phyloP scores from a whole-genome alignment of 371 early-diverging fungal species.

The Rhizomucor pusillus region DNA sequence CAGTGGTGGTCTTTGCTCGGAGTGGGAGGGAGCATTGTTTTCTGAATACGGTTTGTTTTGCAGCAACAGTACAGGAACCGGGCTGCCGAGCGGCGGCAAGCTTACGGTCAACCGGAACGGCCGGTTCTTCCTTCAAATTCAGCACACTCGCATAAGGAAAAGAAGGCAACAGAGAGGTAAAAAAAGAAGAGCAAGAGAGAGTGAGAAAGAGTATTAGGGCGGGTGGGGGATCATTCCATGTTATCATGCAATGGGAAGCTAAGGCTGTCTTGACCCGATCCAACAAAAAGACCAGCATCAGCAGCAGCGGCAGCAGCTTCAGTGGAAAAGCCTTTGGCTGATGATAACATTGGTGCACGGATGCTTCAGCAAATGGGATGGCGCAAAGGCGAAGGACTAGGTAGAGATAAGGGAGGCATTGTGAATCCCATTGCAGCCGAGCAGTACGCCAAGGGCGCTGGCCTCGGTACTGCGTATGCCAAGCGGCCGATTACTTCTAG shows the following conservation, averaged over 20 bases:
- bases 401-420: conserved; percentile 39
- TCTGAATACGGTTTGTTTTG: conserved; percentile 4
- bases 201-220: background rate
- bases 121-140: conserved; percentile 14
- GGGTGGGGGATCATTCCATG: too few species aligned
- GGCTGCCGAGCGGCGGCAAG: conserved; percentile 66
- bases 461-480: conserved; percentile 25
- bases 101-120: conserved; percentile 60
- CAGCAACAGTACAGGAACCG: conserved; percentile 60
- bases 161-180: conserved; percentile 1
- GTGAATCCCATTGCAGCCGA: conserved; percentile 42
- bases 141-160: background rate
- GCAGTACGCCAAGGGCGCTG: conserved; percentile 36
- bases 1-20: too few species aligned
- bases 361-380: conserved; percentile 47
- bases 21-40: background rate
- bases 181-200: conserved; percentile 3
- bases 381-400: conserved; percentile 45
- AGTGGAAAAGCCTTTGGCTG: conserved; percentile 29
- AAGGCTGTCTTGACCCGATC: too few species aligned
- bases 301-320: conserved; percentile 20
- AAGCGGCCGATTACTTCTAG: conserved; percentile 5
- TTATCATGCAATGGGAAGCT: too few species aligned
- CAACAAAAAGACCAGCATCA: conserved; percentile 8
- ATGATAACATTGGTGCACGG: conserved; percentile 40